These are phyloP conservation scores for Camellia granthamiana DNA, from an alignment of 148 eudicot genomes.

Conservation along the genomic window DNA sequence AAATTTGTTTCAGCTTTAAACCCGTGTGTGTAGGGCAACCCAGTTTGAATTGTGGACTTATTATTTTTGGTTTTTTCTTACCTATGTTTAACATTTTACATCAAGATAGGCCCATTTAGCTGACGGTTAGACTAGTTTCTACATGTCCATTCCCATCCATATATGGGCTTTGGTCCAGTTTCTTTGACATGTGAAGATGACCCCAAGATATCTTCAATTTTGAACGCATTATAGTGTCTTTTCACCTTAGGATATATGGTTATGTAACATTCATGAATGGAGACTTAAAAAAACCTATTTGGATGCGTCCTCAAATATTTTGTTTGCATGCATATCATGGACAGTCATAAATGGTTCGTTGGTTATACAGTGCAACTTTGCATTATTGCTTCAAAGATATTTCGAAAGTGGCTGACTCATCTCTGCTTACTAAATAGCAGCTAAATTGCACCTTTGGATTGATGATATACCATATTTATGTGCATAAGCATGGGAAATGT, in stretches of 20 bases:
- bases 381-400: not conserved
- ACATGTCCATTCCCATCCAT: not conserved
- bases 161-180: constrained; percentile 1
- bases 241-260: not conserved
- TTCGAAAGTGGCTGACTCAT: not conserved
- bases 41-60: constrained; percentile 2
- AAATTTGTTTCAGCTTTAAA: constrained; percentile 2
- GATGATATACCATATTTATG: not conserved
- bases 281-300: not conserved
- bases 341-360: constrained; percentile 1
- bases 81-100: not conserved
- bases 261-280: not conserved
- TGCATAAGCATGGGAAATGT: not conserved
- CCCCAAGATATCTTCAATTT: not conserved
- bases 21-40: not conserved
- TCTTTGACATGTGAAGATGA: not conserved
- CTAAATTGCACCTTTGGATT: not conserved
- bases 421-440: not conserved
- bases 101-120: not conserved
- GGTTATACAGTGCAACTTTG: not conserved
- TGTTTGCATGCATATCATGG: not conserved
- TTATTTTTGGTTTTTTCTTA: not conserved
- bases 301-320: not conserved
- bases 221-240: not conserved
- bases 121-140: not conserved